A percentile compares a stretch with the other conserved stretches of the same genome.
phyloP scores from a whole-genome alignment of 2,329 filamentous ascomycete species.

The Dryadomyces quercus-mongolicae region DNA sequence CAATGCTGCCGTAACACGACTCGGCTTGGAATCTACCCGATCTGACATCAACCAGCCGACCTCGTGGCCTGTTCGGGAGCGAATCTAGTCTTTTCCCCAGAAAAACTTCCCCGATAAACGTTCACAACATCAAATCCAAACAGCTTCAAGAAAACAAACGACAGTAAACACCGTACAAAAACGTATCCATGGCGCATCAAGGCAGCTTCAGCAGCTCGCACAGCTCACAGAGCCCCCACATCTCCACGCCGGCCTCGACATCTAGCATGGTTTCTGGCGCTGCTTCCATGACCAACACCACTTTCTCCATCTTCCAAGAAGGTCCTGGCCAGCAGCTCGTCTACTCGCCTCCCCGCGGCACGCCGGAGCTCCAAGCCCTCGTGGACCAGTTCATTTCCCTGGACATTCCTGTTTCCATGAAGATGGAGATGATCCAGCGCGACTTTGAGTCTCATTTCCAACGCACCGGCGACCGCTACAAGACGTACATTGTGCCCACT shows the following conservation, averaged over 20 bases:
- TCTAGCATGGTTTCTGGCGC: conserved; percentile 4
- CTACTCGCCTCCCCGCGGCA: conserved; percentile 54
- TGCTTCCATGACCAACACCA: neutral
- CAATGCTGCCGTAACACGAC: no score
- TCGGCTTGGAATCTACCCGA: neutral
- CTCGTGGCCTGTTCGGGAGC: no score
- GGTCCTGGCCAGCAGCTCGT: conserved; percentile 44
- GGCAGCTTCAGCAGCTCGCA: conserved; percentile 6
- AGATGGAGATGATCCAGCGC: conserved; percentile 20
- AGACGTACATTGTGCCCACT: conserved; percentile 40
- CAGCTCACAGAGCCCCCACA: conserved; percentile 3
- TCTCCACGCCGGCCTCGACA: conserved; percentile 7
- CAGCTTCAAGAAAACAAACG: neutral
- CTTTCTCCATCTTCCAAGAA: conserved; percentile 50
- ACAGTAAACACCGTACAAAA: no score
- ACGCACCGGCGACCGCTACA: conserved; percentile 44
- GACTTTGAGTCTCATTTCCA: conserved; percentile 19
- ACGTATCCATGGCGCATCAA: conserved; percentile 9
- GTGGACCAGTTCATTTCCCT: conserved; percentile 40
- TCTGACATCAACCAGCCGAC: neutral
- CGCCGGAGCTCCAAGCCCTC: conserved; percentile 47
- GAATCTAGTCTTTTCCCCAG: neutral
- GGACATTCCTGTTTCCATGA: conserved; percentile 34
- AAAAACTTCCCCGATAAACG: no score
- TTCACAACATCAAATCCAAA: neutral